Evolutionary conservation across 2,329 filamentous ascomycete genomes (phyloP), one percentile per base, ranked within the genome.

Genomic region (Xylariales sp.): DNA sequence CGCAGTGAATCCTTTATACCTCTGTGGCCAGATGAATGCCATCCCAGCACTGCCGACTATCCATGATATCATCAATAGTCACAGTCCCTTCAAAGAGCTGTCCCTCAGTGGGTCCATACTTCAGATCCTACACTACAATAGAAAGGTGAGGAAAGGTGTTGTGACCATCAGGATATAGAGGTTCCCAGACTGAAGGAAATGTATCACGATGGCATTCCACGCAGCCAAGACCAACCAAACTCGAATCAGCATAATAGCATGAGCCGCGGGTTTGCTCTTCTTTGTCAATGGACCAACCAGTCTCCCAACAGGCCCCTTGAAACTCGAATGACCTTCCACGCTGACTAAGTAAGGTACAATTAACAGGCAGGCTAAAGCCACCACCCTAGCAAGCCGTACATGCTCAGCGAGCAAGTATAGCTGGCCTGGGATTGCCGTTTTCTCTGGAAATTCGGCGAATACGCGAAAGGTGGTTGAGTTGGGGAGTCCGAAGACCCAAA

Each of bases 141-240:
- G 20, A 22, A 37, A 9, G 29, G 29, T 32, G 29, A 32, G 29
- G 34, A 37, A 37, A 37, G 34, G 16, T 18, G 20, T 37, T 25
- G 34, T 37, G 34, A n/a, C 20, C 34, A 22, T 22, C 34, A 22
- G 34, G 19, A 37, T 14, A 37, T 22, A 18, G 34, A 22, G 34
- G 34, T 22, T 18, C 19, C 34, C 21, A 25, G 20, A 12, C 12
- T 25, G 18, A 22, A 37, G 18, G 20, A 37, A n/a, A 37, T 25
- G 34, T n/a, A 37, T 20, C 34, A 22, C 25, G 12, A 37, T 11
- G 20, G 34, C 34, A 37, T 37, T 37, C n/a, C 34, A 37, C 34
- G 20, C 34, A 18, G 34, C 34, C 19, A 37, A 12, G 20, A 12
- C 34, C 19, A 37, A 12, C 34, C 34, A 37, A 37, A 22, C n/a